These are phyloP conservation scores for Pyronema domesticum DNA, from an alignment of 495 filamentous ascomycete genomes.

Conservation along the genomic window DNA sequence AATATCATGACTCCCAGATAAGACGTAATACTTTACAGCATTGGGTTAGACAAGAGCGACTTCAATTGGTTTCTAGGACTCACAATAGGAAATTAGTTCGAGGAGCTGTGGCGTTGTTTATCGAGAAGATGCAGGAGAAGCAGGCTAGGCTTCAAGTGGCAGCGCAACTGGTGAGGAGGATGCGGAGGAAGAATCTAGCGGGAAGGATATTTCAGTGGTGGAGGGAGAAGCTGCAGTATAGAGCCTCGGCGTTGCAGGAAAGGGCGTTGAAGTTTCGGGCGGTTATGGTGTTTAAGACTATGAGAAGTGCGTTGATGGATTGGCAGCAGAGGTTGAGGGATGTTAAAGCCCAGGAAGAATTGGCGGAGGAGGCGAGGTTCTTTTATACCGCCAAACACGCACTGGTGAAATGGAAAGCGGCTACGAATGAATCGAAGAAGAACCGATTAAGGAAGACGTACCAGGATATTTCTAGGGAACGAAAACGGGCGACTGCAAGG, in stretches of 20 bases:
- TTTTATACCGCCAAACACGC: conserved; percentile 15
- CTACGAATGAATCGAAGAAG: conserved; percentile 8
- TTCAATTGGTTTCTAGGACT: neutral
- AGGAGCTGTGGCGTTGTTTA: neutral
- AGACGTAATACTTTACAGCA: neutral
- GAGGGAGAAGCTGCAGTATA: neutral
- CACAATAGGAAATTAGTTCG: conserved; percentile 3
- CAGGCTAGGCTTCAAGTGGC: neutral
- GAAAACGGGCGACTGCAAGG: conserved; percentile 10
- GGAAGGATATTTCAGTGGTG: neutral
- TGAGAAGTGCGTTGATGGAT: conserved; percentile 1
- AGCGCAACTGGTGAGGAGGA: neutral
- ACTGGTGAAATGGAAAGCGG: conserved; percentile 11
- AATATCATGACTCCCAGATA: conserved; percentile 3
- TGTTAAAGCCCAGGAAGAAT: conserved; percentile 7
- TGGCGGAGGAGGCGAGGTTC: conserved; percentile 19
- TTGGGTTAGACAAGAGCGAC: conserved; percentile 3
- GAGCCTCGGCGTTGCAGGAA: neutral
- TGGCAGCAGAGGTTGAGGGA: conserved; percentile 10
- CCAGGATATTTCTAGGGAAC: conserved; percentile 10
- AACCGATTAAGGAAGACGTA: conserved; percentile 12
- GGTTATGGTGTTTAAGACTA: neutral
- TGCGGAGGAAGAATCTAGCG: neutral
- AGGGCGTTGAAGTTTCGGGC: neutral
- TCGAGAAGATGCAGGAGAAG: neutral